Base-by-base conservation (phyloP, 495 filamentous ascomycete species). In the Talaromyces liani region DNA sequence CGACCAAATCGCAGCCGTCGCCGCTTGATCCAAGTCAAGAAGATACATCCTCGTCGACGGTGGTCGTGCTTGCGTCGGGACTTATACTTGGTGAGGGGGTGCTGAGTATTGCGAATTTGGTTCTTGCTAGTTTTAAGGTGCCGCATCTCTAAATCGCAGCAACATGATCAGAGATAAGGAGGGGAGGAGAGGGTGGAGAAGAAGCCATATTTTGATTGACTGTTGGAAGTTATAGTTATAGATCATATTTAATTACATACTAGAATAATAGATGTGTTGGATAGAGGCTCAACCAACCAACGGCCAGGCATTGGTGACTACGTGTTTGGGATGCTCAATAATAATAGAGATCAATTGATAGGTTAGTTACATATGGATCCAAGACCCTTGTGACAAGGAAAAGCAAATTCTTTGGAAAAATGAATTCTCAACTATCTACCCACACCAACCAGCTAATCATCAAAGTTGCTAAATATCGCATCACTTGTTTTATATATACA, bases 41-140 rank as follows among this genome's bases (percentile, higher is more conserved):
- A 69, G 77, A 85, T 54, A 72, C 69, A 5, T 72, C 77, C 12
- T 78, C 78, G 16, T 80, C 87, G 12, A 81, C 81, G 4, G 77
- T 89, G 24, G 82, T 89, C 62, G 82, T 89, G 1, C 69, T 89
- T 33, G 87, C 87, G 2, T 85, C 82, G 36, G 91, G 95, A 2
- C 83, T 98, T 62, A 96, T 99, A 66, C 75, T 99, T 22, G 95
- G 95, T 6, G 95, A 99, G 73, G 95, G 95, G 0, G 85, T 98
- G 65, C 72, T 97, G 61, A 98, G 94, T 69, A 96, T 99, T 68
- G 82, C 94, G 33, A 97, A 96, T 69, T 75, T 99, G 63, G 71
- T 88, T 9, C 81, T 99, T 68, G 91, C 95, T 47, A 93, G 91
- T 75, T 80, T 84, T 22, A 76, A 79, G 10, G 91, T 96, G 62